phyloP scores from a whole-genome alignment of 306 rosid species.

The Vigna angularis region DNA sequence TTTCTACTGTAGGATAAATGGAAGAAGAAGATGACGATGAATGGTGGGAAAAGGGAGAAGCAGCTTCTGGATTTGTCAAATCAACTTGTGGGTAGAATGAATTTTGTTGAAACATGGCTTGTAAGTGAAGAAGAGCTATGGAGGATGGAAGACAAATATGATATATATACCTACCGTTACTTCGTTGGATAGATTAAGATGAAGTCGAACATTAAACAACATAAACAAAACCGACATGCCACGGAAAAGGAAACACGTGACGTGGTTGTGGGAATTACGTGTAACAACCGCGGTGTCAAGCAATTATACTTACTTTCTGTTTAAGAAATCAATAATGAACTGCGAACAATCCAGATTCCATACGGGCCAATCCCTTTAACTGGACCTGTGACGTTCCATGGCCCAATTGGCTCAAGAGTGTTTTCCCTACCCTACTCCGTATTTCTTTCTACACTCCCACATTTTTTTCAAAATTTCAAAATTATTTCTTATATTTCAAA shows the following conservation, averaged over 20 bases:
- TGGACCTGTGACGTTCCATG: no score
- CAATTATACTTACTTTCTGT: constrained; percentile 12
- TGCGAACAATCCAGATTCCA: neutral
- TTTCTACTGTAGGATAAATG: constrained; percentile 58
- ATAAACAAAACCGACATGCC: constrained; percentile 12
- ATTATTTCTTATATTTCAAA: no score
- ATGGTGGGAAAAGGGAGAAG: constrained; percentile 34
- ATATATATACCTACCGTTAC: neutral
- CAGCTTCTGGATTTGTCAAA: constrained; percentile 55
- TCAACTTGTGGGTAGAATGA: constrained; percentile 62
- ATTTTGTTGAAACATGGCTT: constrained; percentile 24
- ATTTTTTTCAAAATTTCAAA: no score
- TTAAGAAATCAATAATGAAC: constrained; percentile 16
- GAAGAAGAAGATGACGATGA: constrained; percentile 46
- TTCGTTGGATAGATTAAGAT: neutral
- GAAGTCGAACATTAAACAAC: neutral
- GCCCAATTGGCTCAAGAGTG: no score
- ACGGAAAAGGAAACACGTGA: constrained; percentile 31
- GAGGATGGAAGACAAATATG: neutral
- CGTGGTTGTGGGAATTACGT: constrained; percentile 23
- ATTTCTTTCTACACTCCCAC: no score
- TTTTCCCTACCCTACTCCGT: no score
- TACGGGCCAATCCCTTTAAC: no score
- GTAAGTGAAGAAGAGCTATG: constrained; percentile 30
- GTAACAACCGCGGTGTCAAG: constrained; percentile 23